Percentiles rank a stretch among this genome's conserved stretches.
Conservation (phyloP, 495 filamentous ascomycete genomes). For the Daldinia concentrica region DNA sequence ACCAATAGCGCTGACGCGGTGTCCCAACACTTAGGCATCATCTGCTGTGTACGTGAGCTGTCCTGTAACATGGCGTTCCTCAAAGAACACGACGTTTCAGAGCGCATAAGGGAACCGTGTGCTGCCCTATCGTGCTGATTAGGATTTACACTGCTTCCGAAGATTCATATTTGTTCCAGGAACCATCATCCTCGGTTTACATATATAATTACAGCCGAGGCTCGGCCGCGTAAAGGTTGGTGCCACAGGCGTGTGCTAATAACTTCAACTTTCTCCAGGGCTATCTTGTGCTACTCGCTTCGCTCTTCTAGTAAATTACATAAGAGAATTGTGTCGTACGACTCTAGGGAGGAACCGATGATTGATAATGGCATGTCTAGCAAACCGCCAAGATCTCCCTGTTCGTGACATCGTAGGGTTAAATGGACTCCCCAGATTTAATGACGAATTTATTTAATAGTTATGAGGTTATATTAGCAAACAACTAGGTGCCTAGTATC, state of each 20-base stretch:
- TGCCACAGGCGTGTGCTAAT: constrained; percentile 4
- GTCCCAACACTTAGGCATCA: constrained; percentile 5
- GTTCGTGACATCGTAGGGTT: neutral
- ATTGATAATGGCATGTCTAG: neutral
- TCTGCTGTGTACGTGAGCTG: neutral
- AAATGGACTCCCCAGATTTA: neutral
- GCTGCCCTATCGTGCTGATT: neutral
- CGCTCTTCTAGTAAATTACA: neutral
- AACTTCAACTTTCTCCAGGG: constrained; percentile 5
- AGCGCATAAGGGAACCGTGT: neutral
- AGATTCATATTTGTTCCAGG: constrained; percentile 20
- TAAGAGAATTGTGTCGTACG: neutral
- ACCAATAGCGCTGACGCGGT: constrained; percentile 16
- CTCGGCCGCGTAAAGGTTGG: constrained; percentile 18
- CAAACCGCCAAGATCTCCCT: neutral
- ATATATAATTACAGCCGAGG: constrained; percentile 5
- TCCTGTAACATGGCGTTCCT: constrained; percentile 1
- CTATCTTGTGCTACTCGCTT: neutral
- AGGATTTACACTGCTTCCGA: constrained; percentile 19
- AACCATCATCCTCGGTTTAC: constrained; percentile 13
- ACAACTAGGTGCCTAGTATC: neutral
- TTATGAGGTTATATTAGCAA: neutral
- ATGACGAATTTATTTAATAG: neutral
- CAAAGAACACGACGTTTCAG: neutral
- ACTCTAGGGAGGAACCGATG: neutral